Evolutionary conservation across 2,329 filamentous ascomycete genomes (phyloP).

Genomic region (Trichothecium roseum): DNA sequence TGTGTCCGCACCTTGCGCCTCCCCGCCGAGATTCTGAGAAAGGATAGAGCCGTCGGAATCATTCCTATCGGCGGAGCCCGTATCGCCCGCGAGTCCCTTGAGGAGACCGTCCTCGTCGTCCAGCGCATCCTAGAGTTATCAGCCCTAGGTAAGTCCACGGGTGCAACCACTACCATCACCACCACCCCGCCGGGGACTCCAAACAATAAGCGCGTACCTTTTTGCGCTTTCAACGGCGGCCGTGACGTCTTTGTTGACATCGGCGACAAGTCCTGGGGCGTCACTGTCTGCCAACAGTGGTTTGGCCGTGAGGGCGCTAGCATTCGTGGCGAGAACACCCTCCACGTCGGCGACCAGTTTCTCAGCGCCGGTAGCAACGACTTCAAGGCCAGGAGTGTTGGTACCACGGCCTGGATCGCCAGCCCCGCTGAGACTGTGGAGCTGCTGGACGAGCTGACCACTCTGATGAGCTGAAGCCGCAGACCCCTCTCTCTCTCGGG

Average conservation of each 20-base stretch:
- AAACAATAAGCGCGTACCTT: constrained; percentile 54
- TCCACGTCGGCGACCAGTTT: constrained; percentile 97
- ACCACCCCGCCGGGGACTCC: neutral
- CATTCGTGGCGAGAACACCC: constrained; percentile 65
- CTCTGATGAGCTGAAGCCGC: constrained; percentile 39
- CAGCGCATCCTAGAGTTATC: constrained; percentile 86
- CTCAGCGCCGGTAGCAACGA: constrained; percentile 91
- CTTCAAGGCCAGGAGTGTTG: constrained; percentile 86
- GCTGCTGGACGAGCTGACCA: constrained; percentile 71
- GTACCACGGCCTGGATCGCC: constrained; percentile 95
- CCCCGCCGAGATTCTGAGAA: constrained; percentile 71
- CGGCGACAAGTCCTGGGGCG: constrained; percentile 94
- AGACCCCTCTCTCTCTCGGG: too few species aligned
- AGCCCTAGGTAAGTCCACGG: constrained; percentile 26
- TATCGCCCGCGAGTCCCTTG: constrained; percentile 78
- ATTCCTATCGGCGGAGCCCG: constrained; percentile 52
- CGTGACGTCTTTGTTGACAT: constrained; percentile 98
- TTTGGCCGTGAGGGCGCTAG: constrained; percentile 48
- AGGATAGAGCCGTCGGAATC: constrained; percentile 78
- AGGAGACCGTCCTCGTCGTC: constrained; percentile 90
- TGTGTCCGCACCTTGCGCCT: constrained; percentile 73
- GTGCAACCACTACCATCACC: constrained; percentile 14
- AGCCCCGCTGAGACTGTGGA: constrained; percentile 85
- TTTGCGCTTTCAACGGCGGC: constrained; percentile 96
- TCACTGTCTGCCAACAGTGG: constrained; percentile 83